phyloP scores from a whole-genome alignment of 2,329 filamentous ascomycete species.

The Cyphellophora europaea region DNA sequence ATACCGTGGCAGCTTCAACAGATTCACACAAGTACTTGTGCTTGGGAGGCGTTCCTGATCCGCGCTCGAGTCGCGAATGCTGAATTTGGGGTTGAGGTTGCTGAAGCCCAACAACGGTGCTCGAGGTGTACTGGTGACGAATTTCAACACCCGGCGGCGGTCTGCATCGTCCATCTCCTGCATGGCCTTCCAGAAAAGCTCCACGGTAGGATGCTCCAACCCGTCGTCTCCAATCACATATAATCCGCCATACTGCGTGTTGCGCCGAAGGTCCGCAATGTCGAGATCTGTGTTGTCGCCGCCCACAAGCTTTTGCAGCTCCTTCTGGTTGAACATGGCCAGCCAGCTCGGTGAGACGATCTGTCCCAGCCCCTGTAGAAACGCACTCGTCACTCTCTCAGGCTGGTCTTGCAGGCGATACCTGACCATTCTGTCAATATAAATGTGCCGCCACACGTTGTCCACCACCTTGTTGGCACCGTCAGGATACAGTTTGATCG shows the following conservation, averaged over 20 bases:
- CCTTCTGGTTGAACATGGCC: conserved; percentile 95
- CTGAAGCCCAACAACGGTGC: conserved; percentile 84
- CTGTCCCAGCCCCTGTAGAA: conserved; percentile 72
- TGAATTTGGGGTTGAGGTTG: conserved; percentile 76
- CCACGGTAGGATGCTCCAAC: conserved; percentile 73
- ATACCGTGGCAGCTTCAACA: conserved; percentile 87
- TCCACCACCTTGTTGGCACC: conserved; percentile 73
- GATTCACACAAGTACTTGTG: conserved; percentile 90
- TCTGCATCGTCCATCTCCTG: conserved; percentile 64
- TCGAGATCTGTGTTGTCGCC: conserved; percentile 82
- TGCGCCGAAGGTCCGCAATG: conserved; percentile 70
- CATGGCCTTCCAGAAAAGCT: conserved; percentile 90
- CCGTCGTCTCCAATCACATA: conserved; percentile 86
- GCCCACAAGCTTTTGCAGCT: conserved; percentile 86
- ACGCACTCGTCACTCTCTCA: conserved; percentile 71
- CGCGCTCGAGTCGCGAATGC: conserved; percentile 71
- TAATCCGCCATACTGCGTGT: conserved; percentile 80
- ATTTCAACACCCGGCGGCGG: conserved; percentile 79
- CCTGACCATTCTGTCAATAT: conserved; percentile 82
- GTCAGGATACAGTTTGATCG: conserved; percentile 64
- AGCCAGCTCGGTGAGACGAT: conserved; percentile 92
- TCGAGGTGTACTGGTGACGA: conserved; percentile 86
- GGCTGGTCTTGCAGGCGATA: conserved; percentile 79
- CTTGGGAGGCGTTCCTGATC: conserved; percentile 77
- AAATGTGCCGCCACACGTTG: conserved; percentile 86